A percentile compares a stretch with the other conserved stretches of the same genome.
Conservation (phyloP, 306 rosid species). For the Echinosophora koreensis region DNA sequence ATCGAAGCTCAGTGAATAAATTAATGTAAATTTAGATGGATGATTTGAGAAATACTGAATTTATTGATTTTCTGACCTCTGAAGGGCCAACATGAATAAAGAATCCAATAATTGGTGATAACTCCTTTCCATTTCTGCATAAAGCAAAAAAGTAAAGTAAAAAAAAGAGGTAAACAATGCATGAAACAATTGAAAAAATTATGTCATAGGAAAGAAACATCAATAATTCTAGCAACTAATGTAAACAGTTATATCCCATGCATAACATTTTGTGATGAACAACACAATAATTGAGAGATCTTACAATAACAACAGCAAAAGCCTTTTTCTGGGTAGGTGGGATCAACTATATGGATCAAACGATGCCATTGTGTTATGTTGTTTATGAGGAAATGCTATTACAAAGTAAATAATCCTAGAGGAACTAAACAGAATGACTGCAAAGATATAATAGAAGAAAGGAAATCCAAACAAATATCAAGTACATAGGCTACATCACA, state of each 20-base stretch:
- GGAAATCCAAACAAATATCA: too few species aligned
- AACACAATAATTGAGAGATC: not conserved
- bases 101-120: constrained; percentile 83
- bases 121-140: constrained; percentile 82
- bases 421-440: too few species aligned
- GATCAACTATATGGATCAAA: too few species aligned
- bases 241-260: constrained; percentile 5
- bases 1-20: not conserved
- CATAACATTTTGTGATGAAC: constrained; percentile 5
- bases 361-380: too few species aligned
- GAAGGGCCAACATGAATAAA: constrained; percentile 66
- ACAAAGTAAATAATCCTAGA: too few species aligned
- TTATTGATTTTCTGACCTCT: constrained; percentile 59
- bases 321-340: too few species aligned
- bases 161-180: constrained; percentile 21
- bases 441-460: too few species aligned
- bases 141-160: not conserved
- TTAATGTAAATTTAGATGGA: constrained; percentile 14
- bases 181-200: constrained; percentile 22
- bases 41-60: constrained; percentile 7
- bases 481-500: too few species aligned
- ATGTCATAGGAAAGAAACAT: constrained; percentile 7
- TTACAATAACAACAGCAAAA: not conserved
- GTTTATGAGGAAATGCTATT: too few species aligned
- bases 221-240: constrained; percentile 8